These are phyloP conservation scores for Triticum aestivum DNA, from an alignment of 176 grass and related monocot species.

Conservation along the genomic window IWGSC_CS_RefSeq_v2.1 NC_057812.1:413754466-413754965, in stretches of 20 bases:
- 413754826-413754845: too few species aligned
- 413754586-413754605: too few species aligned
- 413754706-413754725: neutral
- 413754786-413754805: too few species aligned
- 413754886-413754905: neutral
- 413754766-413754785: too few species aligned
- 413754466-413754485: too few species aligned
- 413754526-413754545: too few species aligned
- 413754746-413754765: neutral
- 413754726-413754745: neutral
- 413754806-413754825: too few species aligned
- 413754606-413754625: slow-evolving; percentile 10
- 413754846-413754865: too few species aligned
- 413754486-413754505: too few species aligned
- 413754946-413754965: neutral
- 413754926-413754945: neutral
- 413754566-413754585: too few species aligned
- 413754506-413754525: too few species aligned
- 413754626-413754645: neutral
- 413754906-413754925: neutral
- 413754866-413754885: neutral
- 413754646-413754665: neutral
- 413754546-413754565: too few species aligned
- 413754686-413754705: neutral
- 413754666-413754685: neutral